A percentile compares a stretch with the other conserved stretches of the same genome.
These are phyloP conservation scores for Nicotiana sylvestris DNA, from an alignment of 257 asterid genomes.

Conservation along the genomic window DNA sequence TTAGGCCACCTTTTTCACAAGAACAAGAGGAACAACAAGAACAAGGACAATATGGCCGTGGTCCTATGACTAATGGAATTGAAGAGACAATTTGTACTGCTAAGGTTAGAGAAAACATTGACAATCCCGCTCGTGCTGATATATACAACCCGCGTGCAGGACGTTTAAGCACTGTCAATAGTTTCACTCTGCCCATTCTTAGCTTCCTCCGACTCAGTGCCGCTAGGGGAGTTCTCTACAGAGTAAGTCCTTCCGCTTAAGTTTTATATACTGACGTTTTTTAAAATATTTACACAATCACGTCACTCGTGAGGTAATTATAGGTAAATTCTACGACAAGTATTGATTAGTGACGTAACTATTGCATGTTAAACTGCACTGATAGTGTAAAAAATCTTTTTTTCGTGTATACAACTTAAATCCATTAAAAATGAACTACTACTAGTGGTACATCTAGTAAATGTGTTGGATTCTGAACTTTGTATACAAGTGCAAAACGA, in stretches of 20 bases:
- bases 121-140: slow-evolving; percentile 46
- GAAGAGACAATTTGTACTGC: slow-evolving; percentile 64
- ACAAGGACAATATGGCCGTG: background rate
- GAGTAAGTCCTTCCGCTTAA: slow-evolving; percentile 18
- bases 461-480: background rate
- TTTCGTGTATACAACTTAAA: background rate
- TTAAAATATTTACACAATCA: no score
- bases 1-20: slow-evolving; percentile 33
- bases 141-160: slow-evolving; percentile 56
- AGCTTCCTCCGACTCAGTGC: slow-evolving; percentile 45
- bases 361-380: no score
- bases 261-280: background rate
- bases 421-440: background rate
- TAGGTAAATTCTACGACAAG: background rate
- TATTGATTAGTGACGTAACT: background rate
- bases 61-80: slow-evolving; percentile 30
- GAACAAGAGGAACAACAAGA: slow-evolving; percentile 1
- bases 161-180: slow-evolving; percentile 44
- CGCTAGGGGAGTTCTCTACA: slow-evolving; percentile 42
- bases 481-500: background rate
- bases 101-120: slow-evolving; percentile 40
- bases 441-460: no score
- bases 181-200: slow-evolving; percentile 51
- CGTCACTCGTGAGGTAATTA: background rate
- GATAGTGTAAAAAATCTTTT: no score